phyloP scores from a whole-genome alignment of 768 basidiomycete genomes.

The Leccinellum luteum region DNA sequence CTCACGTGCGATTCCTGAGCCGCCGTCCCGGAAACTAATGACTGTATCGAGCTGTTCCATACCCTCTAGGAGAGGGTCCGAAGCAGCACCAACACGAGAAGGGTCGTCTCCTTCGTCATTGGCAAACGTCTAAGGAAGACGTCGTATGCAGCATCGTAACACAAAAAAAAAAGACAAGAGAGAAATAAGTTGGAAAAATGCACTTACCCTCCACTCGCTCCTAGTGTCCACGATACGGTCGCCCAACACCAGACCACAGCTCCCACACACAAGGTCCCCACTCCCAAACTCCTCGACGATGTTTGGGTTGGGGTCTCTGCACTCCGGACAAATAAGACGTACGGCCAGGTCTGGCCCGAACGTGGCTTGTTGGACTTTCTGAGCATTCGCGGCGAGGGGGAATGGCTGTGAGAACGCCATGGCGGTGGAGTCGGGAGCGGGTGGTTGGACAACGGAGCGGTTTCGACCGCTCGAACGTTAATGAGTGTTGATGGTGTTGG shows the following conservation, averaged over 20 bases:
- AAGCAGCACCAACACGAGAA: conserved; percentile 97
- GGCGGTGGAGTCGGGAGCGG: conserved; percentile 16
- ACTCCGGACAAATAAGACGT: conserved; percentile 93
- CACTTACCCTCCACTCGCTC: conserved; percentile 94
- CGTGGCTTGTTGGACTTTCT: conserved; percentile 53
- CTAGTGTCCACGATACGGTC: conserved; percentile 96
- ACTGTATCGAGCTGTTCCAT: conserved; percentile 93
- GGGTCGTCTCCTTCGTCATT: conserved; percentile 99
- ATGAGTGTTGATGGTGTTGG: background rate
- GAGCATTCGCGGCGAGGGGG: conserved; percentile 58
- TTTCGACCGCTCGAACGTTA: background rate
- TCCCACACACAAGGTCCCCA: conserved; percentile 94
- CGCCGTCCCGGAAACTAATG: conserved; percentile 94
- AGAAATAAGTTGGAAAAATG: conserved; percentile 1
- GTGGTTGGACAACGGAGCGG: conserved; percentile 10
- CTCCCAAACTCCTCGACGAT: conserved; percentile 98
- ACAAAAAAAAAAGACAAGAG: conserved; percentile 12
- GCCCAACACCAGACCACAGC: conserved; percentile 91
- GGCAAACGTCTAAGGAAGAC: conserved; percentile 82
- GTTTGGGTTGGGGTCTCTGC: conserved; percentile 88
- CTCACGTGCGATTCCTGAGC: conserved; percentile 87
- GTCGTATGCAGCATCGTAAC: conserved; percentile 22
- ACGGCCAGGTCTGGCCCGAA: conserved; percentile 84
- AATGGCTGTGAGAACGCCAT: conserved; percentile 81
- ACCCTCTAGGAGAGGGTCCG: conserved; percentile 90